Evolutionary conservation across 2,329 filamentous ascomycete genomes (phyloP), one percentile per base, ranked within the genome.

Genomic region (Colletotrichum graminicola): DNA sequence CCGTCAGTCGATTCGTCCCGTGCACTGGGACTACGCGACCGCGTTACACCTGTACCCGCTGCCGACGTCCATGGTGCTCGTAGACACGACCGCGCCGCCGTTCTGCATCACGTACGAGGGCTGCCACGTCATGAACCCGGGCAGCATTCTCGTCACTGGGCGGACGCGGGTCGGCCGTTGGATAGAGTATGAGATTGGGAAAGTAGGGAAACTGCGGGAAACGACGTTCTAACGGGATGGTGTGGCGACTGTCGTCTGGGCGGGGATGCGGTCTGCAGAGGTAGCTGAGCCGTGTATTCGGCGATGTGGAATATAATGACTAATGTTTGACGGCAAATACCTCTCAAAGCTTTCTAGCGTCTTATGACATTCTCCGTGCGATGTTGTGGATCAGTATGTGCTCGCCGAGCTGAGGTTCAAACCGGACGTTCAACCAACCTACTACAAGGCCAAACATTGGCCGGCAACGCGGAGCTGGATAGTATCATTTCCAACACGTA

Each of bases 51-150:
- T 99, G 29, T 98, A 98, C 79, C 96, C 95, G 11, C 82, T 98
- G 36, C 96, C 96, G 2, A 95, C 93, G 26, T 90, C 93, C 0
- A 84, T 98, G 77, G 89, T 97, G 21, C 82, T 99, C 5, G 91
- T 94, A 2, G 96, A 99, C 81, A 86, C 92, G 0, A 93, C 95
- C 52, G 91, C 92, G 12, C 91, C 93, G 18, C 88, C 94, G 0
- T 99, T 97, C 77, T 92, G 92, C 65, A 85, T 98, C 74, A 97
- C 93, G 18, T 98, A 98, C 78, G 95, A 97, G 81, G 95, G 95
- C 0, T 98, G 96, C 78, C 93, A 96, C 82, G 95, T 98, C 43
- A 91, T 99, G 88, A 99, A 99, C 79, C 95, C 96, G 0, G 94
- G 94, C 7, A 87, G 88, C 60, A 81, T 99, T 61, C 86, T 97